Base-by-base conservation (phyloP, 345 rosid genomes). In the Barbarea vulgaris region DNA sequence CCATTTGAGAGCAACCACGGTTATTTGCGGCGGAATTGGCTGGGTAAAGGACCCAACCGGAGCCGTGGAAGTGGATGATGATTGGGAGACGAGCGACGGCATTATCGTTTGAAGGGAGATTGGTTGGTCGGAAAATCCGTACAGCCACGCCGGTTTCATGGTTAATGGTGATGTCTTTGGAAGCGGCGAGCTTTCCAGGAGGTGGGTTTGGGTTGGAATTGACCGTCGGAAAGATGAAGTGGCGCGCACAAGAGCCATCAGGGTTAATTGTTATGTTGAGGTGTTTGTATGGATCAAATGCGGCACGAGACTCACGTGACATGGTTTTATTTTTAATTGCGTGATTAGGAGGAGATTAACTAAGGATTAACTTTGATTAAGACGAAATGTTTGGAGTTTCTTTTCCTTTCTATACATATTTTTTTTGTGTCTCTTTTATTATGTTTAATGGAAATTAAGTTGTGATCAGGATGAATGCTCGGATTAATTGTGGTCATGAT, bases 201-300 rank as follows among this genome's bases (percentile, higher is more conserved):
- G 42, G 4, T 0, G 82, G 82, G 12, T 44, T 48, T 0, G 80
- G 76, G 27, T 82, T 53, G 0, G 81, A 42, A 3, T 64, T 25
- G 4, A 44, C 57, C 6, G 21, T 4, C 0, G 85, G 87, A 2
- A 31, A 39, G 5, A 6, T 53, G 37, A 75, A 74, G 28, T 76
- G 79, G 44, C 85, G 85, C 8, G 82, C 75, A 62, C 74, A 51
- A 7, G 81, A 74, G 47, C 84, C 87, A 12, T 84, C 79, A 2
- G 74, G 69, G 59, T 84, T 82, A 3, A 68, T 64, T 36, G 64
- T 39, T 30, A 82, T 22, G 80, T 78, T 74, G 3, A 84, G 68
- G 63, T 78, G 77, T 44, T 80, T 74, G 74, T 50, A 54, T 19
- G 87, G 67, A 56, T 84, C 83, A 54, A 80, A 82, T 1, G 58